Evolutionary conservation across 345 rosid genomes (phyloP).

Genomic region (Anacardium occidentale): DNA sequence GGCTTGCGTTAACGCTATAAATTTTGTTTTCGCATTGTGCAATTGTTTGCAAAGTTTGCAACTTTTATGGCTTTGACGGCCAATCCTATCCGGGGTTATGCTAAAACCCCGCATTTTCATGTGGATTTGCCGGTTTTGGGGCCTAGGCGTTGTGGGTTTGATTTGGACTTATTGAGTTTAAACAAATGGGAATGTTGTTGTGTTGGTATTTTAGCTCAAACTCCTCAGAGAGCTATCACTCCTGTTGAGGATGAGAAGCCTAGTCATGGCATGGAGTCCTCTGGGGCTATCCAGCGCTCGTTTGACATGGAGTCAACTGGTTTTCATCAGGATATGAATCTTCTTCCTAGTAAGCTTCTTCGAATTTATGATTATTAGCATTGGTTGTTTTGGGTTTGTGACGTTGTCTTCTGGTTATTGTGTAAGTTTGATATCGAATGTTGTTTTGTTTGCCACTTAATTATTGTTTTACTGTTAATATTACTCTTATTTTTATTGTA

Average conservation of each 20-base stretch:
- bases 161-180: constrained; percentile 29
- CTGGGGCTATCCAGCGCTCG: constrained; percentile 38
- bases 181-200: constrained; percentile 48
- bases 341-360: constrained; percentile 79
- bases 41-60: constrained; percentile 18
- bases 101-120: constrained; percentile 34
- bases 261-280: constrained; percentile 39
- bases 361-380: neutral
- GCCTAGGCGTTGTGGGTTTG: constrained; percentile 34
- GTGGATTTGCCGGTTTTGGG: constrained; percentile 36
- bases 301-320: constrained; percentile 31
- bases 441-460: constrained; percentile 3
- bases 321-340: constrained; percentile 70
- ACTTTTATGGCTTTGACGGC: constrained; percentile 58
- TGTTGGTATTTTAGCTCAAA: constrained; percentile 38
- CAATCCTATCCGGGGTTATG: constrained; percentile 52
- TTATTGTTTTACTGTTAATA: neutral
- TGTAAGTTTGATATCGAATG: neutral
- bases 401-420: constrained; percentile 2
- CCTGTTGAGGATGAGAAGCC: constrained; percentile 66
- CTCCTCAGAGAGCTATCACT: constrained; percentile 48
- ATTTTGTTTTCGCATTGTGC: constrained; percentile 22
- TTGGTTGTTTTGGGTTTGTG: neutral
- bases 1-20: neutral
- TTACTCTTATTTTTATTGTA: neutral